Evolutionary conservation across 2,329 filamentous ascomycete genomes (phyloP).

Genomic region (Fusarium poae): DNA sequence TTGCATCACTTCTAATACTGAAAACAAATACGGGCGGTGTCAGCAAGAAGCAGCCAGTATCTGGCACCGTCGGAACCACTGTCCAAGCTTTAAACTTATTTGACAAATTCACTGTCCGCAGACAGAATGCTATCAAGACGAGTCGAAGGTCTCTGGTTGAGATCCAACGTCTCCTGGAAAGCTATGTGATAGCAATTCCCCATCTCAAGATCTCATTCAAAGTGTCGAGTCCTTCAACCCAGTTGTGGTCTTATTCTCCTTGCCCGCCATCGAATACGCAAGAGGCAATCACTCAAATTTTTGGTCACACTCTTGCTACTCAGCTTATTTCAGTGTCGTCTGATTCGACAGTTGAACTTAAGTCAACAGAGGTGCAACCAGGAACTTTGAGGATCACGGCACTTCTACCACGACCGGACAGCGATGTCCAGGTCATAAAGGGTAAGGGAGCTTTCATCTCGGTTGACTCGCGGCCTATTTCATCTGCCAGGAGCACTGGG

Average conservation of each 20-base stretch:
- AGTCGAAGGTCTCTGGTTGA: conserved; percentile 67
- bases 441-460: conserved; percentile 71
- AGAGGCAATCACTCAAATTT: conserved; percentile 72
- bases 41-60: conserved; percentile 51
- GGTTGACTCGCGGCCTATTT: conserved; percentile 76
- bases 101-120: conserved; percentile 71
- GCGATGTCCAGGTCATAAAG: conserved; percentile 59
- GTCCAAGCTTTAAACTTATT: conserved; percentile 73
- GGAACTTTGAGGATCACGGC: conserved; percentile 51
- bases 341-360: background rate
- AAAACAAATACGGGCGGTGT: conserved; percentile 51
- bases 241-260: conserved; percentile 73
- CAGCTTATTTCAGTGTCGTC: conserved; percentile 65
- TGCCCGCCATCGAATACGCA: conserved; percentile 61
- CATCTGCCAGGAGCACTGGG: conserved; percentile 64
- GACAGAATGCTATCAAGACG: conserved; percentile 69
- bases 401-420: conserved; percentile 67
- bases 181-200: conserved; percentile 76
- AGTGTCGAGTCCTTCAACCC: conserved; percentile 66
- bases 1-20: conserved; percentile 66
- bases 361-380: background rate
- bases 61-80: conserved; percentile 76
- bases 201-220: conserved; percentile 71
- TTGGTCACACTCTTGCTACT: conserved; percentile 68
- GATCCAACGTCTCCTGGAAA: conserved; percentile 71